Conservation (phyloP, 2,329 filamentous ascomycete species). For the Daldinia eschscholtzii region DNA sequence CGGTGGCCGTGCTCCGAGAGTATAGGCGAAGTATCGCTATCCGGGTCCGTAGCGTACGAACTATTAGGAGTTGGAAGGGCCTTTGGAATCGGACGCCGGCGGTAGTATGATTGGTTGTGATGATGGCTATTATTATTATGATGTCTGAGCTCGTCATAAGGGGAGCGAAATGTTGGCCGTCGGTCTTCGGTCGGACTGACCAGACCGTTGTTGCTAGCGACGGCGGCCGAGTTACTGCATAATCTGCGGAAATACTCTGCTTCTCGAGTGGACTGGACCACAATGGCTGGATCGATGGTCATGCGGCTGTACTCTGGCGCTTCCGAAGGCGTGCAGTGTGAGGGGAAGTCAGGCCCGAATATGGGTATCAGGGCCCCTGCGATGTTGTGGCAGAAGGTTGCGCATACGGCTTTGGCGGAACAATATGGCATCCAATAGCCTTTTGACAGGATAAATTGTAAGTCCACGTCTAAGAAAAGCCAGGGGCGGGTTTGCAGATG, state of each 20-base stretch:
- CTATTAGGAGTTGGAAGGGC: conserved; percentile 51
- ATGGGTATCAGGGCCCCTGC: conserved; percentile 88
- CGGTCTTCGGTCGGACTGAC: conserved; percentile 47
- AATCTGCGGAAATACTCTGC: conserved; percentile 59
- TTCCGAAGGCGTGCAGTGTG: conserved; percentile 74
- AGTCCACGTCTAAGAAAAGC: conserved; percentile 22
- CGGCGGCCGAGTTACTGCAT: conserved; percentile 48
- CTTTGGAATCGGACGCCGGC: conserved; percentile 48
- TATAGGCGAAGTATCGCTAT: conserved; percentile 54
- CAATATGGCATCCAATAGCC: conserved; percentile 97
- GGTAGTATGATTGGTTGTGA: conserved; percentile 36
- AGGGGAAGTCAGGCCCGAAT: conserved; percentile 86
- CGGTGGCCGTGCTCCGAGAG: conserved; percentile 38
- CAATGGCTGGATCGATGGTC: conserved; percentile 71
- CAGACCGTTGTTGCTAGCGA: conserved; percentile 31
- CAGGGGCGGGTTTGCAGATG: conserved; percentile 1
- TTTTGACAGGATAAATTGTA: conserved; percentile 54
- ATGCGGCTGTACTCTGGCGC: conserved; percentile 74
- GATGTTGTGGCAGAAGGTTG: conserved; percentile 89
- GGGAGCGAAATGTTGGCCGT: conserved; percentile 46
- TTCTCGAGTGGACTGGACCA: conserved; percentile 65
- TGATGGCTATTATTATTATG: not conserved
- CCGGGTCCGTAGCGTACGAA: conserved; percentile 58
- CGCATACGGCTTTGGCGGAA: conserved; percentile 87
- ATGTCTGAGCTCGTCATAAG: conserved; percentile 46